phyloP scores from a whole-genome alignment of 2,329 filamentous ascomycete species.

The Drechslera avenae region DNA sequence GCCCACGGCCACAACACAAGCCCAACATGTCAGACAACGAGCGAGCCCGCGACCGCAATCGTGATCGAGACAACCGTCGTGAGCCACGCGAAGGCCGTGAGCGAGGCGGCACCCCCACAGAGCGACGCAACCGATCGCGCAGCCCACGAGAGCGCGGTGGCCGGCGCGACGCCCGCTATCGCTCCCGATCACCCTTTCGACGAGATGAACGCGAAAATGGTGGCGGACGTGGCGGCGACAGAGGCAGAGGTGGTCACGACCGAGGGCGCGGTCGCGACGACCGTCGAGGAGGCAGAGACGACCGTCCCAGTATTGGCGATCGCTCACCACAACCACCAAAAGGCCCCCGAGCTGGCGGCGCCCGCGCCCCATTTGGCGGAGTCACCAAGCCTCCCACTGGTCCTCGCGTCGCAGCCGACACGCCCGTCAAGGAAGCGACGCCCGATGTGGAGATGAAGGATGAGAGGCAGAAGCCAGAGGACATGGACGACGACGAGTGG shows the following conservation, averaged over 20 bases:
- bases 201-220: slow-evolving; percentile 27
- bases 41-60: slow-evolving; percentile 27
- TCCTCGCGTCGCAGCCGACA: slow-evolving; percentile 7
- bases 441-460: slow-evolving; percentile 39
- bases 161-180: slow-evolving; percentile 30
- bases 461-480: slow-evolving; percentile 32
- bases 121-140: slow-evolving; percentile 41
- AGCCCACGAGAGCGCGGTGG: slow-evolving; percentile 41
- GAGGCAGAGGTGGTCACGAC: slow-evolving; percentile 14
- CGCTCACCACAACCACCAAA: slow-evolving; percentile 32
- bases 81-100: slow-evolving; percentile 28
- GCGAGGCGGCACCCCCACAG: slow-evolving; percentile 30
- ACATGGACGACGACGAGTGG: slow-evolving; percentile 67
- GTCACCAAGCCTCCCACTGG: slow-evolving; percentile 16
- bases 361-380: slow-evolving; percentile 6
- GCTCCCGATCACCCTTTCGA: slow-evolving; percentile 36
- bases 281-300: slow-evolving; percentile 18
- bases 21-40: slow-evolving; percentile 33
- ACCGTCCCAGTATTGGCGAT: slow-evolving; percentile 11
- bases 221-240: slow-evolving; percentile 19
- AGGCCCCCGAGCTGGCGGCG: slow-evolving; percentile 31
- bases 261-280: slow-evolving; percentile 21
- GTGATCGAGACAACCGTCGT: slow-evolving; percentile 29
- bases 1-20: slow-evolving; percentile 6
- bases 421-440: slow-evolving; percentile 22